Evolutionary conservation across 371 early-diverging fungal species (phyloP).

Genomic region (Mucor piriformis): DNA sequence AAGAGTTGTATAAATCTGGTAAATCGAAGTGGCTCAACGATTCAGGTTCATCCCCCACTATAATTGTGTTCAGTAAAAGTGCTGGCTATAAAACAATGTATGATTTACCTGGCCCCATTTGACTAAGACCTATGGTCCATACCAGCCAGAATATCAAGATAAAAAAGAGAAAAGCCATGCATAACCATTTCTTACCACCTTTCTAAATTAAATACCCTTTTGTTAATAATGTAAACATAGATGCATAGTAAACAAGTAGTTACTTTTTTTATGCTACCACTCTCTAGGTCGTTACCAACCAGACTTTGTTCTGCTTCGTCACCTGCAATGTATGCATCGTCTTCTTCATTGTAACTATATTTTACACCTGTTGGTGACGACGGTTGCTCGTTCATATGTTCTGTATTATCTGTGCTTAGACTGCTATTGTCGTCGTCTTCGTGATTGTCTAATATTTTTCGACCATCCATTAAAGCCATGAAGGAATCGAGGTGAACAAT

Average conservation of each 20-base stretch:
- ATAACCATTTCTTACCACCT: slow-evolving; percentile 27
- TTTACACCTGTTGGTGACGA: neutral
- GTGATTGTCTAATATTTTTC: slow-evolving; percentile 26
- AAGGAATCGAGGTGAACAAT: slow-evolving; percentile 34
- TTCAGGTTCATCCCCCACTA: slow-evolving; percentile 1
- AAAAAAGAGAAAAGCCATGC: slow-evolving; percentile 29
- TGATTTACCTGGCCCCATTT: slow-evolving; percentile 16
- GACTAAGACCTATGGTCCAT: slow-evolving; percentile 44
- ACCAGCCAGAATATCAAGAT: slow-evolving; percentile 28
- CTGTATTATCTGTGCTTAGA: slow-evolving; percentile 18
- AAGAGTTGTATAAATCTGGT: slow-evolving; percentile 57
- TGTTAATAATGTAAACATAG: neutral
- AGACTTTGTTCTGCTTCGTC: slow-evolving; percentile 27
- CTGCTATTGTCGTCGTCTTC: slow-evolving; percentile 27
- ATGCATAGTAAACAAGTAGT: neutral
- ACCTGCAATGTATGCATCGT: slow-evolving; percentile 22
- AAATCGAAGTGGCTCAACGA: slow-evolving; percentile 41
- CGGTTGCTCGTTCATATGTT: neutral
- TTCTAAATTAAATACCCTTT: slow-evolving; percentile 15
- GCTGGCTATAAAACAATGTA: neutral
- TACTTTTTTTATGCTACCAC: slow-evolving; percentile 9
- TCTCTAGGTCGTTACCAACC: slow-evolving; percentile 12
- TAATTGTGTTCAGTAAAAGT: neutral
- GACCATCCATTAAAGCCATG: slow-evolving; percentile 33
- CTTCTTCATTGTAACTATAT: slow-evolving; percentile 13